A percentile compares a stretch with the other conserved stretches of the same genome.
Conservation (phyloP, 371 early-diverging fungal species). For the Batrachochytrium dendrobatidis region DNA sequence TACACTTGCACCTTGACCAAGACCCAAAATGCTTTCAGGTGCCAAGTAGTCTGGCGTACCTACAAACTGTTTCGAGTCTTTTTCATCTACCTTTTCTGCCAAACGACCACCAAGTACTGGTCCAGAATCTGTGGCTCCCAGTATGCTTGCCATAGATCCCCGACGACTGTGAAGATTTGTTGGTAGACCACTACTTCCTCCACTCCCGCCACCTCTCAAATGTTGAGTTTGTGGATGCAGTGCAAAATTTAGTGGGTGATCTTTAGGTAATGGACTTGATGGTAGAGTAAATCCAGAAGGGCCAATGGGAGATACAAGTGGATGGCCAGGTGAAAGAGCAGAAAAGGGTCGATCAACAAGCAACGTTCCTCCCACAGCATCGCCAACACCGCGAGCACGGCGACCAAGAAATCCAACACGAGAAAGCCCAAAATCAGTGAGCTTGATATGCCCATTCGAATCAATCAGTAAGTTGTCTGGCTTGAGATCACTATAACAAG, state of each 20-base stretch:
- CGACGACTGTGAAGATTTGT: constrained; percentile 21
- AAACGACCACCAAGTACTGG: constrained; percentile 16
- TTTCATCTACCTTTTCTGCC: constrained; percentile 13
- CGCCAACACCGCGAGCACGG: constrained; percentile 48
- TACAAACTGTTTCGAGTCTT: constrained; percentile 45
- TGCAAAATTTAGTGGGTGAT: neutral
- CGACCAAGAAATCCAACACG: constrained; percentile 78
- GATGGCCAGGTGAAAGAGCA: constrained; percentile 35
- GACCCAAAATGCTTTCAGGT: constrained; percentile 85
- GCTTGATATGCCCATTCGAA: constrained; percentile 82
- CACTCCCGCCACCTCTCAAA: neutral
- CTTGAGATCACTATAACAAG: constrained; percentile 63
- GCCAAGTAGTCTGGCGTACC: constrained; percentile 98
- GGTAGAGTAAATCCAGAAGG: neutral
- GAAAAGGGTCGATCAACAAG: constrained; percentile 3
- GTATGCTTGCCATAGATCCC: constrained; percentile 28
- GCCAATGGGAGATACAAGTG: too few relatives aligned
- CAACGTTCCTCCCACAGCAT: constrained; percentile 3
- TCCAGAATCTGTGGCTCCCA: constrained; percentile 14
- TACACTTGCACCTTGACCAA: constrained; percentile 77
- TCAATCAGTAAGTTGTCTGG: constrained; percentile 89
- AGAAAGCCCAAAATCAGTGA: constrained; percentile 93
- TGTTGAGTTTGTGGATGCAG: neutral
- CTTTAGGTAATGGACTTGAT: neutral
- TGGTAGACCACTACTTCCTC: neutral